Percentiles rank a stretch among this genome's conserved stretches.
Conservation (phyloP, 768 basidiomycete species). For the Termitomyces sp. region DNA sequence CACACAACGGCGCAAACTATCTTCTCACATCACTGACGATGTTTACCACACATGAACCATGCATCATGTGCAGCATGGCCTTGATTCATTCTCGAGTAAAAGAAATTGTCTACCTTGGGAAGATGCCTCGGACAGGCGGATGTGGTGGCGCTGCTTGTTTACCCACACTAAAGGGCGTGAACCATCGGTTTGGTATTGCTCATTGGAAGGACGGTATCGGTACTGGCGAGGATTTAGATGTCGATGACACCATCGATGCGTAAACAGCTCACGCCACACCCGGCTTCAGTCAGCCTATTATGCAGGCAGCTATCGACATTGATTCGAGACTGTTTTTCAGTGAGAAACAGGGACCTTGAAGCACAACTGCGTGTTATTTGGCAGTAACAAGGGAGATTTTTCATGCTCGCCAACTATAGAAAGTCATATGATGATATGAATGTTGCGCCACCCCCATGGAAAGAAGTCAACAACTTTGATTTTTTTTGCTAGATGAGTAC, state of each 20-base stretch:
- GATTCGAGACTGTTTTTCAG: background rate
- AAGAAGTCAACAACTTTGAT: background rate
- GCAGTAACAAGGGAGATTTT: background rate
- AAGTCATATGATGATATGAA: background rate
- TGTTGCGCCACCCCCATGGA: background rate
- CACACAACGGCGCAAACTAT: conserved; percentile 72
- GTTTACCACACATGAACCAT: conserved; percentile 95
- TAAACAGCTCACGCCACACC: conserved; percentile 15
- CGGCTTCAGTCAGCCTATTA: background rate
- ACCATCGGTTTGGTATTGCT: conserved; percentile 79
- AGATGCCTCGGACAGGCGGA: conserved; percentile 79
- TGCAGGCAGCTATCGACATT: background rate
- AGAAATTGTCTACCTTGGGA: conserved; percentile 70
- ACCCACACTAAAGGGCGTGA: conserved; percentile 78
- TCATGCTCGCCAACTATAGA: background rate
- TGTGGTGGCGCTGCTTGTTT: conserved; percentile 76
- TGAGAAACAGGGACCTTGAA: background rate
- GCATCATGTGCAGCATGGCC: conserved; percentile 98
- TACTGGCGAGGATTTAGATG: conserved; percentile 12
- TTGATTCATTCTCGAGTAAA: conserved; percentile 92
- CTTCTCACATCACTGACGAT: conserved; percentile 80
- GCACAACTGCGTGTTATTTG: background rate
- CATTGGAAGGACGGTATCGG: conserved; percentile 44
- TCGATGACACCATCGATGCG: conserved; percentile 34
- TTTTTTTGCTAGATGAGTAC: background rate